Conservation (phyloP, 140 eudicot genomes). For the Erigeron philadelphicus region DNA sequence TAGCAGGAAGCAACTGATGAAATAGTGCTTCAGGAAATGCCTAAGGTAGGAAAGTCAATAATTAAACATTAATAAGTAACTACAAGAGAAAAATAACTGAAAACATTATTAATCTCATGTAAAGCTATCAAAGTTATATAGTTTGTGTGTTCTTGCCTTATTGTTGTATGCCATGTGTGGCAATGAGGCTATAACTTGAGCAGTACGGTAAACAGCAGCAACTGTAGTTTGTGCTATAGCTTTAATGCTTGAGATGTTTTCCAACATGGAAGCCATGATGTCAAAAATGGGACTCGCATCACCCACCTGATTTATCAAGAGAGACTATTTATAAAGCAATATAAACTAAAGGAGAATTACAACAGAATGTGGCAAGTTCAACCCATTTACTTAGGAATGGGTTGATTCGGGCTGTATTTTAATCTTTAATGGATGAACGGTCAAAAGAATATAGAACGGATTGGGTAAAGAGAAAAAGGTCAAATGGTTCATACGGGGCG, state of each 20-base stretch:
- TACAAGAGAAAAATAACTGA: neutral
- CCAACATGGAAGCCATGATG: slow-evolving; percentile 82
- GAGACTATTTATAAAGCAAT: slow-evolving; percentile 15
- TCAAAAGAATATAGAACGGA: too few species aligned
- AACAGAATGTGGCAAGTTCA: neutral
- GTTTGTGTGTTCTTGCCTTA: slow-evolving; percentile 41
- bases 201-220: slow-evolving; percentile 65
- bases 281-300: slow-evolving; percentile 83
- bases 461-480: neutral
- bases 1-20: slow-evolving; percentile 72
- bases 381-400: neutral
- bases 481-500: neutral
- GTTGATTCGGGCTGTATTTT: neutral
- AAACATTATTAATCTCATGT: slow-evolving; percentile 1
- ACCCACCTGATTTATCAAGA: slow-evolving; percentile 53
- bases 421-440: neutral
- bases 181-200: slow-evolving; percentile 63
- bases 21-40: slow-evolving; percentile 86
- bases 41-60: slow-evolving; percentile 22
- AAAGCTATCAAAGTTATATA: neutral
- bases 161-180: slow-evolving; percentile 63
- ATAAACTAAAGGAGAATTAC: neutral
- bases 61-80: slow-evolving; percentile 2
- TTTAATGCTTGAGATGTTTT: slow-evolving; percentile 53
- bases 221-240: slow-evolving; percentile 66